Conservation (phyloP, 2,329 filamentous ascomycete species). For the Talaromyces albobiverticillius region DNA sequence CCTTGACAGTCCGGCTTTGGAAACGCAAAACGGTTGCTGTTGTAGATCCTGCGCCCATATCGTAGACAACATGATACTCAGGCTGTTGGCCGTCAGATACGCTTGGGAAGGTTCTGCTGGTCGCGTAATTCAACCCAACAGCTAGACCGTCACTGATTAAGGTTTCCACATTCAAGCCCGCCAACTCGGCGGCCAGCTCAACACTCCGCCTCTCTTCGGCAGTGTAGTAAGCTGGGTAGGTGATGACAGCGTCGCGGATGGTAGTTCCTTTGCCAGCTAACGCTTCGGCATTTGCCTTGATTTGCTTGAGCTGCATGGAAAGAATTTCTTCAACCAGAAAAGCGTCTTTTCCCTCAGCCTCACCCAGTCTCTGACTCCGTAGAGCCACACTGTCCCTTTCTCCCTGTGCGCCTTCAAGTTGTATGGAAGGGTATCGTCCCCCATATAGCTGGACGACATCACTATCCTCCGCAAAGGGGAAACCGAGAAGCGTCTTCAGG, state of each 20-base stretch:
- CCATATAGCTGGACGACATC: conserved; percentile 67
- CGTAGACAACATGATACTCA: conserved; percentile 89
- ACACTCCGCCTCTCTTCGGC: conserved; percentile 85
- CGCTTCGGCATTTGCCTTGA: conserved; percentile 81
- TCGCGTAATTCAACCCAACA: conserved; percentile 94
- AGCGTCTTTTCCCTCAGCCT: conserved; percentile 60
- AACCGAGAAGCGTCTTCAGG: conserved; percentile 83
- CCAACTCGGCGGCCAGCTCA: conserved; percentile 78
- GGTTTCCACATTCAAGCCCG: conserved; percentile 79
- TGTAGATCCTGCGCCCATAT: conserved; percentile 95
- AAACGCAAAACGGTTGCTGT: conserved; percentile 88
- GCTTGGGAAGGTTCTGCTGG: conserved; percentile 81
- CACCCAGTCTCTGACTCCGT: conserved; percentile 67
- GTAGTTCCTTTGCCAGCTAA: conserved; percentile 72
- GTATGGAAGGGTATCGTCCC: conserved; percentile 72
- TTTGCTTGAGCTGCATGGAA: conserved; percentile 92
- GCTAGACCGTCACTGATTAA: conserved; percentile 87
- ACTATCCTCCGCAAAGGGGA: conserved; percentile 46
- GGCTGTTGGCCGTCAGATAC: conserved; percentile 79
- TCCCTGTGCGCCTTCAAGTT: conserved; percentile 54
- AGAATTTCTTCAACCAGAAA: conserved; percentile 87
- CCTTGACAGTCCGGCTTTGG: conserved; percentile 85
- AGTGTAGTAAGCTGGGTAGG: conserved; percentile 86
- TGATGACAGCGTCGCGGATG: conserved; percentile 81
- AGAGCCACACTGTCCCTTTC: conserved; percentile 72